Evolutionary conservation across 2,329 filamentous ascomycete genomes (phyloP).

Genomic region (Nothophoma quercina): DNA sequence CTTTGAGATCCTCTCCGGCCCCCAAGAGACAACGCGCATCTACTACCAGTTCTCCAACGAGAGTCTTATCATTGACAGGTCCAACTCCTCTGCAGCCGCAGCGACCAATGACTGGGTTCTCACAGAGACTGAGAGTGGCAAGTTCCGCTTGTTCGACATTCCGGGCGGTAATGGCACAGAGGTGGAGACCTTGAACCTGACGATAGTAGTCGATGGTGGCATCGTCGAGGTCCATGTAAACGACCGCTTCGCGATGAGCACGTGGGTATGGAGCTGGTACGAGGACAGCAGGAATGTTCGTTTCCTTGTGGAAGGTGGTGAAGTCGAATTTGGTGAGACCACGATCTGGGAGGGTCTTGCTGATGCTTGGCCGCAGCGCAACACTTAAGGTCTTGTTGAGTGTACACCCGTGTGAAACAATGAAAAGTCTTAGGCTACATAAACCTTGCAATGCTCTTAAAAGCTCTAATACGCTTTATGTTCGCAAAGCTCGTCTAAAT

Average conservation of each 20-base stretch:
- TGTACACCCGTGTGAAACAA: no score
- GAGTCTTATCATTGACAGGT: conserved; percentile 52
- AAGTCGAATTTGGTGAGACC: conserved; percentile 37
- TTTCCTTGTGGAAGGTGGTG: conserved; percentile 26
- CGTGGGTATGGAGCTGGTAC: conserved; percentile 52
- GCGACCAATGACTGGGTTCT: conserved; percentile 51
- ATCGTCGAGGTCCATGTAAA: conserved; percentile 53
- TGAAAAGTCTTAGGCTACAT: no score
- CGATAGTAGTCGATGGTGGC: conserved; percentile 51
- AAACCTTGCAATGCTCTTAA: no score
- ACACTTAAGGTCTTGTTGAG: background rate
- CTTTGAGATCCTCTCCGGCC: conserved; percentile 52
- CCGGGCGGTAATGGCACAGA: conserved; percentile 30
- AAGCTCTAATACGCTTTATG: no score
- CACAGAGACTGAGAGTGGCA: conserved; percentile 49
- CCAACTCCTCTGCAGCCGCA: conserved; percentile 52
- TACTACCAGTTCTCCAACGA: conserved; percentile 58
- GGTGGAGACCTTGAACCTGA: conserved; percentile 52
- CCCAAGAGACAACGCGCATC: conserved; percentile 52
- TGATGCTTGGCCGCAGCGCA: conserved; percentile 19
- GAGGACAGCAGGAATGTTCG: conserved; percentile 25
- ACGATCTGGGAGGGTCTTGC: conserved; percentile 28
- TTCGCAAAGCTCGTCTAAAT: no score
- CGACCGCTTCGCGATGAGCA: conserved; percentile 52
- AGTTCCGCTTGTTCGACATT: conserved; percentile 53